These are phyloP conservation scores for Thermothielavioides terrestris DNA, from an alignment of 495 filamentous ascomycete species.

Conservation along the genomic window DNA sequence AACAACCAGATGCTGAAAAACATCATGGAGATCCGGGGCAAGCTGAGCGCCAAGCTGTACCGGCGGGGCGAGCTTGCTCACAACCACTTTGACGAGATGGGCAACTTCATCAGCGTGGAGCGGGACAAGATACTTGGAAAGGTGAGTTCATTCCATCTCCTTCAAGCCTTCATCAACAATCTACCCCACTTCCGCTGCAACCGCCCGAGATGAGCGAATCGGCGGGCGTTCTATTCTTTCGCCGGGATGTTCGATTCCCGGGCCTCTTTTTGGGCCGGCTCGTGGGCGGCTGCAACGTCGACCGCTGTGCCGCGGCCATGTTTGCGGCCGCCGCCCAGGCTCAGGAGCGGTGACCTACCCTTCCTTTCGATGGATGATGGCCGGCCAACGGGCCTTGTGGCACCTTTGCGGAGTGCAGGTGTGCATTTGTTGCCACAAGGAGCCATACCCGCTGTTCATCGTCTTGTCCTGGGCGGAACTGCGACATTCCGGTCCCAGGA, in stretches of 20 bases:
- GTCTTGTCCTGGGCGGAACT: not conserved
- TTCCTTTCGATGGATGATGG: too few relatives aligned
- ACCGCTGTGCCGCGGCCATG: slow-evolving; percentile 15
- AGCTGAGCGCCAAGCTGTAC: slow-evolving; percentile 78
- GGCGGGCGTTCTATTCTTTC: slow-evolving; percentile 1
- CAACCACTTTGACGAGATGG: slow-evolving; percentile 77
- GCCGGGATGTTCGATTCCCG: not conserved
- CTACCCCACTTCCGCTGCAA: too few relatives aligned
- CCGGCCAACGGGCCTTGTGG: too few relatives aligned
- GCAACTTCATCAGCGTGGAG: slow-evolving; percentile 81
- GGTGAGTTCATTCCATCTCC: slow-evolving; percentile 36
- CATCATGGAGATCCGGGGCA: slow-evolving; percentile 94
- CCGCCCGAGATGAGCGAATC: too few relatives aligned
- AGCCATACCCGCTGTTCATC: slow-evolving; percentile 3
- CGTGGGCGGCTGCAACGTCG: slow-evolving; percentile 2
- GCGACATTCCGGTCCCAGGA: not conserved
- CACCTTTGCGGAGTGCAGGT: too few relatives aligned
- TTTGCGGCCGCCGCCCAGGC: slow-evolving; percentile 6
- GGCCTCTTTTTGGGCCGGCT: slow-evolving; percentile 10
- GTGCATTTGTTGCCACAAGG: too few relatives aligned
- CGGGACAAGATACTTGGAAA: slow-evolving; percentile 79
- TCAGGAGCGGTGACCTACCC: too few relatives aligned
- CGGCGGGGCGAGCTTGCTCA: slow-evolving; percentile 63
- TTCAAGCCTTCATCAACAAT: slow-evolving; percentile 17
- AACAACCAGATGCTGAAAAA: slow-evolving; percentile 97